Evolutionary conservation across 1,139 yeast genomes (phyloP), one percentile per base, ranked within the genome.

Genomic region (Geotrichum europaeum): DNA sequence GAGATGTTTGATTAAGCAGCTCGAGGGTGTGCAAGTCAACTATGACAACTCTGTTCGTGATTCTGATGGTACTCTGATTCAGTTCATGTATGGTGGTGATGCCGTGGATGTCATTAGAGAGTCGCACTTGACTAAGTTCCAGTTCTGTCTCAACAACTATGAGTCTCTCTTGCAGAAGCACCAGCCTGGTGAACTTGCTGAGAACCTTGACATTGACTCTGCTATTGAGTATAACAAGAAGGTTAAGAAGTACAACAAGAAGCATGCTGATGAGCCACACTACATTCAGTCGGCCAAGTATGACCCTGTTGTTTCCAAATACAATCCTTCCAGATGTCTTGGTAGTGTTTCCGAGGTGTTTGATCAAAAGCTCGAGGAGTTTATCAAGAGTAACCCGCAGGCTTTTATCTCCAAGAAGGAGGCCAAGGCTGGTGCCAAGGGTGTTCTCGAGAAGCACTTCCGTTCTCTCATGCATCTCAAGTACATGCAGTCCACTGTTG

Each of bases 41-140:
- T 95, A 95, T 72, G 99, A 95, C 77, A 91, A 92, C 78, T 84
- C 97, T 61, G 96, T 95, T 36, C 85, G 99, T 76, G 97, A 95
- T 74, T 88, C 90, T 64, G 99, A 95, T 75, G 99, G 99, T 61
- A 81, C 96, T 2, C 80, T 95, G 76, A 81, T 95, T 64, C 98
- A 95, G 79, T 92, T 94, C 82, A 79, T 94, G 76, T 95, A 95
- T 73, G 99, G 99, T 72, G 99, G 99, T 69, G 99, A 95, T 75
- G 85, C 97, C 34, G 81, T 95, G 68, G 99, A 95, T 75, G 94
- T 94, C 61, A 89, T 95, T 58, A 89, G 90, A 75, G 97, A 94
- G 78, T 88, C 96, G 1, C 96, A 95, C 75, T 84, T 95, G 90
- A 83, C 86, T 69, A 91, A 94, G 75, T 95, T 94, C 78, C 84